Evolutionary conservation across 192 early-diverging fungal genomes (phyloP).

Genomic region (Pecoramyces ruminantium): DNA sequence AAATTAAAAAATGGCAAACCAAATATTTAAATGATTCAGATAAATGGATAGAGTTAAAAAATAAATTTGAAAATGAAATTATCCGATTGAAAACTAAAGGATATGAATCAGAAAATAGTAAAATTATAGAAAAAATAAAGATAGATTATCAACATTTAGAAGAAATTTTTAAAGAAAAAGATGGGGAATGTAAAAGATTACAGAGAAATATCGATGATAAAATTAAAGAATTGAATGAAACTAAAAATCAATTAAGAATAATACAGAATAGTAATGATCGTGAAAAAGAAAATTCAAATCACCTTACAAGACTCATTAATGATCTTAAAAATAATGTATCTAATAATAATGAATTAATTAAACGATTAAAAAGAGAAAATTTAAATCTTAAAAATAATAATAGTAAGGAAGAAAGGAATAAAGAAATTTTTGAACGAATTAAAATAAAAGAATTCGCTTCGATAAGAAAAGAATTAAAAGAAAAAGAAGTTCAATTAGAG

Average conservation of each 20-base stretch:
- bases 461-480: not conserved
- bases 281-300: not conserved
- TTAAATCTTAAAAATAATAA: not conserved
- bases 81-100: not conserved
- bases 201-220: not conserved
- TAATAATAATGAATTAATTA: not conserved
- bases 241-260: not conserved
- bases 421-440: not conserved
- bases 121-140: not conserved
- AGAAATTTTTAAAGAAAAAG: not conserved
- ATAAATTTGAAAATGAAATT: not conserved
- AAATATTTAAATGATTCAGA: not conserved
- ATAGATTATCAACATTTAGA: not conserved
- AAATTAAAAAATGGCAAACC: not conserved
- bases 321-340: not conserved
- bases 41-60: not conserved
- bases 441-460: not conserved
- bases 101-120: not conserved
- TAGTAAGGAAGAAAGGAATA: not conserved
- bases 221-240: not conserved
- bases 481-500: not conserved
- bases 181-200: not conserved
- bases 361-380: not conserved
- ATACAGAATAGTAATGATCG: not conserved
- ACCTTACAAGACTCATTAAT: not conserved